Conservation (phyloP, 805 yeast genomes). For the Yarrowia sp. region DNA sequence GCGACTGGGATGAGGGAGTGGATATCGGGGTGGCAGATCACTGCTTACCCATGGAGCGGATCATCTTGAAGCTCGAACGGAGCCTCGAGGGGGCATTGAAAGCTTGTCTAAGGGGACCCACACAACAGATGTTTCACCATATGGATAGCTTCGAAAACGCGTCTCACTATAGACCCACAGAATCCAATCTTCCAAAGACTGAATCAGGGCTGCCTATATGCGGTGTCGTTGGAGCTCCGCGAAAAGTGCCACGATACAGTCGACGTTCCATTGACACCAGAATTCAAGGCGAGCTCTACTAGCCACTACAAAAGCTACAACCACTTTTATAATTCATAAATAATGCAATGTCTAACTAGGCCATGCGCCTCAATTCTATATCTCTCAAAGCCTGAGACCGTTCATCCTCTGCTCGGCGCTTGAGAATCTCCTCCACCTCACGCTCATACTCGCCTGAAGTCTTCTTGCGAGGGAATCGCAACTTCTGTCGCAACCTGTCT, state of each 20-base stretch:
- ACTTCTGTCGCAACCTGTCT: slow-evolving; percentile 32
- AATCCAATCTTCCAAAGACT: not conserved
- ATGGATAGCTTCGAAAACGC: not conserved
- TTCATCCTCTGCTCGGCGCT: slow-evolving; percentile 38
- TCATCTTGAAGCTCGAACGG: not conserved
- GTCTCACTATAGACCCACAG: not conserved
- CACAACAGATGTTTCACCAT: not conserved
- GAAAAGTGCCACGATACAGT: not conserved
- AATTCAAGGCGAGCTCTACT: no score
- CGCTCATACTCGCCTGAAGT: slow-evolving; percentile 37
- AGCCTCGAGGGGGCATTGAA: not conserved
- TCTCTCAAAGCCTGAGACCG: slow-evolving; percentile 12
- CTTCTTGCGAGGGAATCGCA: slow-evolving; percentile 33
- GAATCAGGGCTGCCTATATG: not conserved
- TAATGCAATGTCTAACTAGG: slow-evolving; percentile 25
- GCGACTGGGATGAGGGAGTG: slow-evolving; percentile 13
- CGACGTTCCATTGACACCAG: not conserved
- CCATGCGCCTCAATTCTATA: slow-evolving; percentile 23
- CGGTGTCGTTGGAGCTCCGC: not conserved
- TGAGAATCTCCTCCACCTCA: slow-evolving; percentile 39
- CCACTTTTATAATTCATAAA: not conserved
- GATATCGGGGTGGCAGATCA: not conserved
- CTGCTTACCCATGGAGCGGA: not conserved
- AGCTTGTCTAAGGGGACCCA: not conserved
- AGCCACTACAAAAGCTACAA: not conserved